Percentiles rank a stretch among this genome's conserved stretches.
phyloP scores from a whole-genome alignment of 2,329 filamentous ascomycete species.

The Fusarium sp. region DNA sequence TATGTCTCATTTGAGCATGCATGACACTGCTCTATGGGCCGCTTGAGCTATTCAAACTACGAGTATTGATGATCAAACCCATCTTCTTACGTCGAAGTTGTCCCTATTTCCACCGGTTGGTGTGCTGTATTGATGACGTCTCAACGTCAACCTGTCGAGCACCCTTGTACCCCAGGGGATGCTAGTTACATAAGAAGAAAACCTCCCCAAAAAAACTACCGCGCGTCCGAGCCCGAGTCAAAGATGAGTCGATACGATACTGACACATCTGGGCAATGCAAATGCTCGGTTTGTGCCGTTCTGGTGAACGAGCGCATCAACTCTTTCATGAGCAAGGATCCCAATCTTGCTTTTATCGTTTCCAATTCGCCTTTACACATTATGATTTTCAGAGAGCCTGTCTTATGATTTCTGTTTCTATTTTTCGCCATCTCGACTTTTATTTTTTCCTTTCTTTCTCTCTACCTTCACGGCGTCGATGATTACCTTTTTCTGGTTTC shows the following conservation, averaged over 20 bases:
- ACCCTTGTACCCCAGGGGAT: conserved; percentile 34
- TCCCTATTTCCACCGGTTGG: conserved; percentile 38
- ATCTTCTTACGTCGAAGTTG: conserved; percentile 30
- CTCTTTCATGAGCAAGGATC: conserved; percentile 12
- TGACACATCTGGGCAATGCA: conserved; percentile 14
- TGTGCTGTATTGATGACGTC: conserved; percentile 11
- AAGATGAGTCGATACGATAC: conserved; percentile 27
- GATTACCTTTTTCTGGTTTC: conserved; percentile 36
- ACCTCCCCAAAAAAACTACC: conserved; percentile 21
- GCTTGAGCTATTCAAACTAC: conserved; percentile 20
- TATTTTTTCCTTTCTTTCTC: conserved; percentile 27
- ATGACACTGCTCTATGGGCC: conserved; percentile 41
- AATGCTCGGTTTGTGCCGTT: conserved; percentile 28
- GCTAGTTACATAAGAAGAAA: conserved; percentile 38
- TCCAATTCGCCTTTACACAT: conserved; percentile 37
- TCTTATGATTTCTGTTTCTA: conserved; percentile 37
- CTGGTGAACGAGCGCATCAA: conserved; percentile 14
- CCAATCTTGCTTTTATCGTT: conserved; percentile 15
- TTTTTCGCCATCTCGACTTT: conserved; percentile 4
- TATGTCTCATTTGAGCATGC: conserved; percentile 43
- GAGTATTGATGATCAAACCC: conserved; percentile 17
- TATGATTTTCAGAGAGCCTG: conserved; percentile 42
- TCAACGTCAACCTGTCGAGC: conserved; percentile 21
- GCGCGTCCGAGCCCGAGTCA: conserved; percentile 28
- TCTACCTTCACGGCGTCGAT: conserved; percentile 42